A percentile compares a stretch with the other conserved stretches of the same genome.
Evolutionary conservation across 352 stramenopile genomes (phyloP).

Genomic region (Pythium angustatum): DNA sequence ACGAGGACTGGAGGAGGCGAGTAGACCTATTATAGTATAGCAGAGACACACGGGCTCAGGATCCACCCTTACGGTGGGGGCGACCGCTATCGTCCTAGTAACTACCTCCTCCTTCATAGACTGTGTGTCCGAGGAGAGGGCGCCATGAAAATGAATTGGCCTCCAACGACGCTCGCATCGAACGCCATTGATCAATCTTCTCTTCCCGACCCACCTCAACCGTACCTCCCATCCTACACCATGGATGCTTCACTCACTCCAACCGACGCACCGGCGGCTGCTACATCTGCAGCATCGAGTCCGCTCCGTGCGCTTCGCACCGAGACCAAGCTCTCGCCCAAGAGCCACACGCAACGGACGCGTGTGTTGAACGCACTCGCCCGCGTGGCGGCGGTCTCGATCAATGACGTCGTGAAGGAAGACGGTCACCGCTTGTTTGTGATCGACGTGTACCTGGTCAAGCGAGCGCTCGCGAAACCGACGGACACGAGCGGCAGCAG

Average conservation of each 20-base stretch:
- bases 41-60: too few relatives aligned
- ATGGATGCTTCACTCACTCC: constrained; percentile 1
- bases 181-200: constrained; percentile 2
- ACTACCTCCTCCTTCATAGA: too few relatives aligned
- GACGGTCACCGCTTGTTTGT: constrained; percentile 22
- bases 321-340: constrained; percentile 10
- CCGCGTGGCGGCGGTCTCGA: constrained; percentile 12
- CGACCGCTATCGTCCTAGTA: too few relatives aligned
- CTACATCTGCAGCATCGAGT: neutral
- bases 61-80: too few relatives aligned
- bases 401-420: constrained; percentile 11
- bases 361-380: constrained; percentile 7
- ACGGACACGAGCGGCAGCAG: neutral
- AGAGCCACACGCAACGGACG: constrained; percentile 15
- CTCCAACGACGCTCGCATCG: too few relatives aligned
- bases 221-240: too few relatives aligned
- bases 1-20: too few relatives aligned
- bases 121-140: too few relatives aligned
- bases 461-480: neutral
- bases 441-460: constrained; percentile 6
- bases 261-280: neutral
- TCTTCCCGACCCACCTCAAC: too few relatives aligned
- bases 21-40: too few relatives aligned
- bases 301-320: constrained; percentile 7
- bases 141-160: too few relatives aligned